Evolutionary conservation across 352 stramenopile species (phyloP), one percentile per base, ranked within the genome.

Genomic region (Phytophthora kernoviae): DNA sequence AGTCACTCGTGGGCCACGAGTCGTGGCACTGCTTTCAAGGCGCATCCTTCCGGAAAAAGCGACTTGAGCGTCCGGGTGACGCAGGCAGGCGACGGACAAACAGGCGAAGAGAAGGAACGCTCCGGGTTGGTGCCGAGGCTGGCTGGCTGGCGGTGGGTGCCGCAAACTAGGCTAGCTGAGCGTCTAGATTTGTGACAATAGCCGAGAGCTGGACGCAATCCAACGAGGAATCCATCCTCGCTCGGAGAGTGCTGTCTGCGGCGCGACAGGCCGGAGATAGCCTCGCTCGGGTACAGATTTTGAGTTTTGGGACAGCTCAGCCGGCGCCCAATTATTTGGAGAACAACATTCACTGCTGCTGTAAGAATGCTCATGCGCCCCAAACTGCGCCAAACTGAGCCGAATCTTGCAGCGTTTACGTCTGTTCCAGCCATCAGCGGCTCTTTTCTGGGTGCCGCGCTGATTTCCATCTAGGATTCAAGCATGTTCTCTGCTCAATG

Each of bases 31-130:
- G 37, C 33, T 14, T 15, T 17, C n/a, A n/a, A 1, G 37, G n/a
- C 7, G 18, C 57, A 66, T 66, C 56, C 49, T 70, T 43, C 20
- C 30, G 41, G 54, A 50, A 62, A 66, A 70, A 70, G 57, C 62
- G 56, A 59, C 62, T 69, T 56, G 54, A 69, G 50, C 41, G 33
- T 32, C n/a, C 37, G 37, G 18, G 55, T 45, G 52, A 57, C 61
- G 54, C 61, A 69, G 54, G 54, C 61, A 60, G 60, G 60, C 48
- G 39, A 39, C 48, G 44, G 55, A 43, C 37, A 43, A 43, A 43
- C 37, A 62, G 59, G 54, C 45, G 53, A 48, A 48, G 32, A 62
- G 54, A 63, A 68, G 18, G 39, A 43, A 1, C 12, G 12, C 15
- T 43, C 37, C 12, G 24, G 24, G 24, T 30, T 30, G 24, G 24